Conservation (phyloP, 2,329 filamentous ascomycete species). For the Lachnellula hyalina region DNA sequence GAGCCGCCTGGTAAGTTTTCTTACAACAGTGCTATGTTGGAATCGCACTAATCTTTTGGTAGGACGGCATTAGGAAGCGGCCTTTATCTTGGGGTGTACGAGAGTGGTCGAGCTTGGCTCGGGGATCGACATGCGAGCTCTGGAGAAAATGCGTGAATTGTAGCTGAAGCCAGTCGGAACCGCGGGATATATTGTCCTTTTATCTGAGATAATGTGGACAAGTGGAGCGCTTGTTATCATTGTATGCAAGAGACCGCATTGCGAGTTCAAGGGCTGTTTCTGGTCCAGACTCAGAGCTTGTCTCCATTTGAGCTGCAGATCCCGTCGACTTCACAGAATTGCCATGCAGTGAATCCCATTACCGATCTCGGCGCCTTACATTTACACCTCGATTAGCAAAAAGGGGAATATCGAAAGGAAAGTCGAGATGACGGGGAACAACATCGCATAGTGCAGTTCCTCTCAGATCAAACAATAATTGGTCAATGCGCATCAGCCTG, state of each 20-base stretch:
- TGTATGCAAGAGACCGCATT: not conserved
- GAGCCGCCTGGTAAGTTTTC: constrained; percentile 56
- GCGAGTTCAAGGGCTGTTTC: not conserved
- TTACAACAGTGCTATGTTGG: not conserved
- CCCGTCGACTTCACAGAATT: not conserved
- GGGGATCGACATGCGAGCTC: constrained; percentile 15
- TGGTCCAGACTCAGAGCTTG: not conserved
- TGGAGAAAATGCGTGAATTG: not conserved
- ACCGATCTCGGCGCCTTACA: not conserved
- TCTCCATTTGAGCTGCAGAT: no score
- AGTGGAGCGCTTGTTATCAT: not conserved
- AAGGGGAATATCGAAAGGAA: not conserved
- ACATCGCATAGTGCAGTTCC: not conserved
- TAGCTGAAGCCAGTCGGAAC: not conserved
- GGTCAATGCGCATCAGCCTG: not conserved
- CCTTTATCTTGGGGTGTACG: constrained; percentile 81
- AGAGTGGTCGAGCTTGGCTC: constrained; percentile 67
- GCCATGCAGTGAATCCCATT: not conserved
- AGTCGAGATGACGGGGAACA: not conserved
- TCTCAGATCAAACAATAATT: not conserved
- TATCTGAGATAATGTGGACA: not conserved
- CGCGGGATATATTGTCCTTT: not conserved
- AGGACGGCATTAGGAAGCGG: constrained; percentile 71
- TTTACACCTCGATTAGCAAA: not conserved
- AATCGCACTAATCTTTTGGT: not conserved